Base-by-base conservation (phyloP, 305 asterid species). In the Galium porrigens region DNA sequence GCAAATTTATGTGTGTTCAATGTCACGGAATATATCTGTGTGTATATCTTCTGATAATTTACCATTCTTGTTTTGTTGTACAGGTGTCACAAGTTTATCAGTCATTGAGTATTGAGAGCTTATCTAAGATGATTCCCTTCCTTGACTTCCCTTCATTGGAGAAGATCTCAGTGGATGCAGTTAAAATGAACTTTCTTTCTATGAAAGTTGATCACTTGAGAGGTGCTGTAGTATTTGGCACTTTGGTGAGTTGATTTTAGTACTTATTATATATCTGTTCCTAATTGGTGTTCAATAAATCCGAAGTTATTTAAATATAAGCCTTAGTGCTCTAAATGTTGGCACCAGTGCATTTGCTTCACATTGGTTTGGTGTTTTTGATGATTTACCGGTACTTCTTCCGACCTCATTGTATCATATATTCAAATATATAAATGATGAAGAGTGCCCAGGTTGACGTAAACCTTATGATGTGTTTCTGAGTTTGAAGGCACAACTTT, bases 61-160 rank as follows among this genome's bases (percentile, higher is more conserved):
- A 32, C 10, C 54, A 11, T 66, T 58, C 14, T 42, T 60, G 30
- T 66, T 33, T 62, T 58, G 58, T 39, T 29, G 32, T 29, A 5
- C 72, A 77, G 79, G 77, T 72, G 17, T 78, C 82, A 37, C 79
- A 68, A 68, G 79, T 74, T 46, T 78, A 74, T 59, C 79, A 74
- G 49, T 39, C 79, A 49, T 66, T 74, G 25, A 73, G 72, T 52
- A 78, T 78, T 42, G 71, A 57, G 34, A 61, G 62, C 34, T 62
- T 78, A 17, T 61, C 75, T 22, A 63, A 58, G 62, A 78, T 72
- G 77, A 39, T 78, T 12, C 68, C 79, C 15, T 74, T 78, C 44
- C 63, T 71, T 1, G 77, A 74, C 56, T 74, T 78, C 49, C 20
- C 77, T 57, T 61, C 61, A 12, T 41, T 71, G 27, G 82, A 74